A percentile compares a stretch with the other conserved stretches of the same genome.
These are phyloP conservation scores for Thyridium curvatum DNA, from an alignment of 2,329 filamentous ascomycete genomes.

Conservation along the genomic window DNA sequence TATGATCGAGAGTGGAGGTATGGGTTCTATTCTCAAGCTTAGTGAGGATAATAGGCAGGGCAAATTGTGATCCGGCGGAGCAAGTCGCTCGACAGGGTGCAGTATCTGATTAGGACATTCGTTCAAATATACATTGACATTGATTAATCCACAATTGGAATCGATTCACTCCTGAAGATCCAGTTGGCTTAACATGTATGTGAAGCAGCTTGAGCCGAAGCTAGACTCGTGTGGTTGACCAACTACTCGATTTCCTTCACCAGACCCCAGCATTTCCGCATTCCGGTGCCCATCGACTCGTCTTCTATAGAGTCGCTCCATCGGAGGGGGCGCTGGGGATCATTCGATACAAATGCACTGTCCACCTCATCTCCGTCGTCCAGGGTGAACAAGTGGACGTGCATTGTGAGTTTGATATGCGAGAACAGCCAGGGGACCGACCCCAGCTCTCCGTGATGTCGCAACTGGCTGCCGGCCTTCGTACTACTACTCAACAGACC, in stretches of 20 bases:
- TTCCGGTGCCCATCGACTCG: constrained; percentile 52
- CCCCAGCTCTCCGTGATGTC: constrained; percentile 35
- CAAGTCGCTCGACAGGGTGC: no score
- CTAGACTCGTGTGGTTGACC: no score
- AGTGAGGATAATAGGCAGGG: constrained; percentile 12
- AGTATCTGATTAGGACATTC: no score
- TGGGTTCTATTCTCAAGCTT: constrained; percentile 16
- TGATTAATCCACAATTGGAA: no score
- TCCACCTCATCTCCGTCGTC: constrained; percentile 8
- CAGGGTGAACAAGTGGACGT: constrained; percentile 44
- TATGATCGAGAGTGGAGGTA: constrained; percentile 24
- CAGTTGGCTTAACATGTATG: no score
- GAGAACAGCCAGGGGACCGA: constrained; percentile 52
- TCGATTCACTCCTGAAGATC: no score
- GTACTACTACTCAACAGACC: constrained; percentile 14
- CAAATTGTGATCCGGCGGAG: not conserved
- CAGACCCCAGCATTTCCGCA: constrained; percentile 50
- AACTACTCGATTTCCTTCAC: constrained; percentile 19
- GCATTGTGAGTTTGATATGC: constrained; percentile 50
- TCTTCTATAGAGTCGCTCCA: constrained; percentile 36
- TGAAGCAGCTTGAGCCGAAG: no score
- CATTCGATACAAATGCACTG: not conserved
- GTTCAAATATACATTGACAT: no score
- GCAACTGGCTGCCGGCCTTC: constrained; percentile 12
- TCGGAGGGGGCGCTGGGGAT: constrained; percentile 8